Evolutionary conservation across 805 yeast species (phyloP).

Genomic region (Candida taoyuanica): DNA sequence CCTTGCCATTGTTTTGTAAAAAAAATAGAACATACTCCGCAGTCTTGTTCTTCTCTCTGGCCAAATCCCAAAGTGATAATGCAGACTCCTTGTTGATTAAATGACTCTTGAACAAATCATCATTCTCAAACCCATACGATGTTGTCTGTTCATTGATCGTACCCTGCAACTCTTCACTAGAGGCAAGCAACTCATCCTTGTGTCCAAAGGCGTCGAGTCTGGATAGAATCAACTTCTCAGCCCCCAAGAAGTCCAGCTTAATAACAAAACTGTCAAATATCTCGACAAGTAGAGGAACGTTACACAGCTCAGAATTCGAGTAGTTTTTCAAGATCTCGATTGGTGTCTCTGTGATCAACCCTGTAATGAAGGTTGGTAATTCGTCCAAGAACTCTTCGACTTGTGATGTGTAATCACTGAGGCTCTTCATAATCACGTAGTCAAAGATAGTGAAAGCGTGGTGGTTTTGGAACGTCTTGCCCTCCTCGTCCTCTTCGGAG

Average conservation of each 20-base stretch:
- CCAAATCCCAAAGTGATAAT: constrained; percentile 29
- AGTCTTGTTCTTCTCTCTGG: constrained; percentile 20
- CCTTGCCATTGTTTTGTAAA: constrained; percentile 12
- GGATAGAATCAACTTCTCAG: constrained; percentile 25
- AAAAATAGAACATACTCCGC: constrained; percentile 22
- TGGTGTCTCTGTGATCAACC: constrained; percentile 28
- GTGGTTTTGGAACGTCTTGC: constrained; percentile 16
- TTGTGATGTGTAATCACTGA: constrained; percentile 19
- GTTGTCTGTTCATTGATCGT: constrained; percentile 24
- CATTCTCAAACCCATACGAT: constrained; percentile 27
- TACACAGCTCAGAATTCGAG: constrained; percentile 26
- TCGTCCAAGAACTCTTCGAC: constrained; percentile 32
- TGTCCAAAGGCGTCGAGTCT: constrained; percentile 31
- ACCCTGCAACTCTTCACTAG: constrained; percentile 19
- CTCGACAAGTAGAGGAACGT: constrained; percentile 23
- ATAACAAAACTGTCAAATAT: constrained; percentile 29
- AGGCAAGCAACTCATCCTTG: constrained; percentile 18
- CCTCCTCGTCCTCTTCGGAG: constrained; percentile 22
- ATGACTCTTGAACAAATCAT: constrained; percentile 25
- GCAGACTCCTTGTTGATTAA: constrained; percentile 35
- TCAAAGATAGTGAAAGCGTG: constrained; percentile 28
- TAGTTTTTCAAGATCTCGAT: constrained; percentile 31
- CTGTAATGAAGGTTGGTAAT: constrained; percentile 32
- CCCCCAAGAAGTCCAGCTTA: constrained; percentile 19
- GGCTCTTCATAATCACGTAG: constrained; percentile 24